Evolutionary conservation across 176 grass and related monocot genomes (phyloP), one percentile per base, ranked within the genome.

Genomic region (Oryza glaberrima): DNA sequence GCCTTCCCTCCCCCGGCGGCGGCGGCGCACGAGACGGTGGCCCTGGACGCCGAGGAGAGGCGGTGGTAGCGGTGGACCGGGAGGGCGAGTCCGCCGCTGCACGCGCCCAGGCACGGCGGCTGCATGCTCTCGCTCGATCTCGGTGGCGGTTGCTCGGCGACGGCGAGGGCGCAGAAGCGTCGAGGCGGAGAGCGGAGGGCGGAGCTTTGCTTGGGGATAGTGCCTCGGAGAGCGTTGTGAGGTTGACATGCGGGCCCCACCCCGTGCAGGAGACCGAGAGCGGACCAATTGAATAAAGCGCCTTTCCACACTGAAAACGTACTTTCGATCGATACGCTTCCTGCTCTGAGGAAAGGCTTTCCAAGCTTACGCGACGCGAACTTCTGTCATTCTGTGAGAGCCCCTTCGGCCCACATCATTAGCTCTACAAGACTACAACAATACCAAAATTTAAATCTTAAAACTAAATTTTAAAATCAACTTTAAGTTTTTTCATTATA

Each of bases 21-120:
- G 1, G 67, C 87, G 34, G 69, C 65, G 47, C 81, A 88, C 43
- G 76, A 82, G 70, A 76, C 58, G 11, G 70, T 48, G 26, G 72
- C 78, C 77, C 77, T 81, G 5, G 45, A 69, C 72, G 60, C n/a
- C 76, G 38, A 78, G 72, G 52, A 65, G n/a, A 11, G 46, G 25
- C 44, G 72, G 67, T 32, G 73, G 35, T 35, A 36, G 69, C 68
- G 38, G 26, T 35, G 35, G 1, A 30, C 40, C 14, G 48, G 67
- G 32, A 75, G 14, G 35, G 49, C 75, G 82, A 86, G 75, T 76
- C 77, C 72, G 30, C 83, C 83, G 66, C 88, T 65, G 86, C 85
- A 78, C 2, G 91, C 86, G 82, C 85, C 86, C 83, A 94, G 70
- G 82, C 83, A 90, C 81, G 78, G 90, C 22, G 90, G 84, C 67